Base-by-base conservation (phyloP, 2,329 filamentous ascomycete species). In the Pseudogymnoascus sp. region DNA sequence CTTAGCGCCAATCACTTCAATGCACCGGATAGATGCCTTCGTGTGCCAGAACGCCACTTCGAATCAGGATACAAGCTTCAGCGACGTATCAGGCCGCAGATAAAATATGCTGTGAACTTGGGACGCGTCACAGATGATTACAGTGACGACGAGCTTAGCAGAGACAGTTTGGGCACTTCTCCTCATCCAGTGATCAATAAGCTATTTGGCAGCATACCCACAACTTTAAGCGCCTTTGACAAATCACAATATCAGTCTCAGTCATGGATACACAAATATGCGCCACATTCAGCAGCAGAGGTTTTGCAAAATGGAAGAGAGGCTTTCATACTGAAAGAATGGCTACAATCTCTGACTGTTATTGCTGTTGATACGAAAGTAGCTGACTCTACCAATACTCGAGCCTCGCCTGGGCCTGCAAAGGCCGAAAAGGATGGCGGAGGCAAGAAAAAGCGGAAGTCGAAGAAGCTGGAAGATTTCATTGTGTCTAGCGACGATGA, bases 221-320 rank as follows among this genome's bases (percentile, higher is more conserved):
- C 78, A 1, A 80, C 80, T 0, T 78, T 92, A 11, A 92, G 90
- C 4, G 86, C 92, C 0, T 97, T 92, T 70, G 94, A 99, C 72
- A 82, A 78, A 66, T 89, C 87, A 7, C 82, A 81, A 60, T 96
- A 89, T 68, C 93, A 97, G 71, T 79, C 78, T 1, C 76, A 82
- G 28, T 76, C 84, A 7, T 99, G 94, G 94, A 74, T 80, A 1
- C 87, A 93, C 42, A 97, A 97, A 70, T 96, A 97, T 75, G 84
- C 89, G 0, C 94, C 94, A 0, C 76, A 74, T 25, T 78, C 76
- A 37, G 86, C 91, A 2, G 78, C 78, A 3, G 85, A 93, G 64
- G 86, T 97, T 0, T 78, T 99, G 10, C 92, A 97, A 70, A 73
- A 78, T 14, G 88, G 89, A 2, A 82, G 79, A 50, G 91, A 97